Conservation (phyloP, 2,329 filamentous ascomycete species). For the Pseudogymnoascus sp. region DNA sequence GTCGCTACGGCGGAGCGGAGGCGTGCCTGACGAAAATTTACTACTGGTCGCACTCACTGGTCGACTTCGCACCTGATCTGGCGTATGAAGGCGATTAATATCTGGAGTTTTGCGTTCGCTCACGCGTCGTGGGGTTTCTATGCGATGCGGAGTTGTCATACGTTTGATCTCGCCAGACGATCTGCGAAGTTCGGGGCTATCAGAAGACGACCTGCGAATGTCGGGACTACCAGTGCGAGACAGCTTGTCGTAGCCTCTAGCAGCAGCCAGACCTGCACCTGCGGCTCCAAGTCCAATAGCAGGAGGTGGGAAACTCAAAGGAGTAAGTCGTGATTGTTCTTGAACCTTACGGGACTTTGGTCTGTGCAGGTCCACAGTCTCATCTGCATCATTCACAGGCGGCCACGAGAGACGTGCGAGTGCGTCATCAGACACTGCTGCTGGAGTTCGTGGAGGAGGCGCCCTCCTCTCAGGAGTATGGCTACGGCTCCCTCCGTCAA, state of each 20-base stretch:
- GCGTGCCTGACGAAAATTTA: slow-evolving; percentile 42
- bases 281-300: slow-evolving; percentile 20
- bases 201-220: background rate
- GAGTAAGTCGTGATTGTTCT: slow-evolving; percentile 11
- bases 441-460: slow-evolving; percentile 18
- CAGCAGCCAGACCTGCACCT: slow-evolving; percentile 21
- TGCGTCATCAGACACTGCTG: slow-evolving; percentile 28
- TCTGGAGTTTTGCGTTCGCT: slow-evolving; percentile 22
- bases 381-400: slow-evolving; percentile 38
- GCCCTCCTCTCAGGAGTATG: slow-evolving; percentile 18
- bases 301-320: slow-evolving; percentile 17
- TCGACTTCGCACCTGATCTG: slow-evolving; percentile 17
- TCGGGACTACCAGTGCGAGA: background rate
- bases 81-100: slow-evolving; percentile 27
- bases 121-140: slow-evolving; percentile 3
- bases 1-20: slow-evolving; percentile 63
- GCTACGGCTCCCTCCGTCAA: slow-evolving; percentile 39
- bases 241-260: background rate
- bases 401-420: slow-evolving; percentile 32
- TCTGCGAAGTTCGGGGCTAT: background rate
- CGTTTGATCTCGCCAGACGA: slow-evolving; percentile 4
- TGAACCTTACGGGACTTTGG: slow-evolving; percentile 7
- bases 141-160: background rate
- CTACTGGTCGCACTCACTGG: background rate
- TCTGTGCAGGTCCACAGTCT: slow-evolving; percentile 36